Evolutionary conservation across 148 eudicot species (phyloP).

Genomic region (Rhododendron griersonianum): DNA sequence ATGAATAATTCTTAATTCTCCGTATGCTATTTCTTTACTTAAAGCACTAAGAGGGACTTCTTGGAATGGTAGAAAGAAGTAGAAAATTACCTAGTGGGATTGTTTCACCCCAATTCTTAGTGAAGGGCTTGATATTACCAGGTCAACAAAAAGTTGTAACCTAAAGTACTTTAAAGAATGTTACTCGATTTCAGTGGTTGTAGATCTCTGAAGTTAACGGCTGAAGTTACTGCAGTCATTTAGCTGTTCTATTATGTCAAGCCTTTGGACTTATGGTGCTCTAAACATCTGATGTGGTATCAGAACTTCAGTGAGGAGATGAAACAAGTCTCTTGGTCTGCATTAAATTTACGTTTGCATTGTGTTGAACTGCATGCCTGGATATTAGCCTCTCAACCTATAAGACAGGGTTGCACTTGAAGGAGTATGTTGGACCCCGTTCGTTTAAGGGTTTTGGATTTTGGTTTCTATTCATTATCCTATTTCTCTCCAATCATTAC

Average conservation of each 20-base stretch:
- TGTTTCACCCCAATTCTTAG: background rate
- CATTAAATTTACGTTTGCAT: background rate
- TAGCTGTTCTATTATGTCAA: background rate
- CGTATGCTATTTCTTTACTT: background rate
- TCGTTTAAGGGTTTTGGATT: too few relatives aligned
- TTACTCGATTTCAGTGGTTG: background rate
- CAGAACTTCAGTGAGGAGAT: background rate
- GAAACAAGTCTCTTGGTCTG: background rate
- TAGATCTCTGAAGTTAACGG: background rate
- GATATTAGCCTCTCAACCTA: background rate
- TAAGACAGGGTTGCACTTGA: background rate
- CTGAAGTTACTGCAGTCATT: background rate
- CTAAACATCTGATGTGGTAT: background rate
- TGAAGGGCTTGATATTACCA: background rate
- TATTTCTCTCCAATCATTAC: too few relatives aligned
- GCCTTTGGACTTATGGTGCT: background rate
- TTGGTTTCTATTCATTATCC: too few relatives aligned
- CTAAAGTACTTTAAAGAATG: background rate
- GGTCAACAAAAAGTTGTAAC: background rate
- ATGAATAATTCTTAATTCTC: background rate
- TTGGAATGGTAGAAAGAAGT: background rate
- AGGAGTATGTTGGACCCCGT: background rate
- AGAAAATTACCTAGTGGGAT: background rate
- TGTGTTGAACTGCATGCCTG: background rate
- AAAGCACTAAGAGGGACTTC: background rate